Evolutionary conservation across 2,329 filamentous ascomycete species (phyloP).

Genomic region (Plenodomus tracheiphilus): DNA sequence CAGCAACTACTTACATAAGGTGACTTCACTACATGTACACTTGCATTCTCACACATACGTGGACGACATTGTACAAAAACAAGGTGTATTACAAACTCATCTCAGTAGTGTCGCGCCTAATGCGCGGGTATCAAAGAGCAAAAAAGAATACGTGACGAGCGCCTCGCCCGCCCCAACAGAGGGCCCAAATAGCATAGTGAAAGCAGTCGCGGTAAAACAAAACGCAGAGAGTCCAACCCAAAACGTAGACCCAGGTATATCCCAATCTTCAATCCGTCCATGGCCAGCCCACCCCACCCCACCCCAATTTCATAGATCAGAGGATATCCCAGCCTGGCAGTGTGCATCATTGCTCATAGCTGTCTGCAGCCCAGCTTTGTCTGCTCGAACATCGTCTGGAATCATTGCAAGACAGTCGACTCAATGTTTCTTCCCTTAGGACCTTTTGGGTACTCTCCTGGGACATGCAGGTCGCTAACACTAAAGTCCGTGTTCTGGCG

Average conservation of each 20-base stretch:
- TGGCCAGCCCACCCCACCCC: neutral
- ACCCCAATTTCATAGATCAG: neutral
- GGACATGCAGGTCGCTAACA: constrained; percentile 69
- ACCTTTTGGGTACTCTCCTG: constrained; percentile 64
- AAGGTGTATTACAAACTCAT: neutral
- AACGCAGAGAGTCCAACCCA: neutral
- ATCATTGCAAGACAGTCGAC: neutral
- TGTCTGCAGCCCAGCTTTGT: too few relatives aligned
- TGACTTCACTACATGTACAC: too few relatives aligned
- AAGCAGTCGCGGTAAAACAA: neutral
- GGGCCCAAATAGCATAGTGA: neutral
- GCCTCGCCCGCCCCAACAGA: neutral
- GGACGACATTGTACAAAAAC: too few relatives aligned
- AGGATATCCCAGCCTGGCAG: neutral
- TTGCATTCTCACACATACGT: too few relatives aligned
- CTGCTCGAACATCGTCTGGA: neutral
- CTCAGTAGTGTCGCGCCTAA: neutral
- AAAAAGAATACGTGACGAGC: neutral
- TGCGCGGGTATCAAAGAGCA: neutral
- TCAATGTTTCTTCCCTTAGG: constrained; percentile 41
- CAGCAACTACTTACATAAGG: too few relatives aligned
- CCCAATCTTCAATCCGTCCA: neutral
- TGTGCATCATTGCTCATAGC: neutral
- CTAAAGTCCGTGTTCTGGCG: constrained; percentile 53
- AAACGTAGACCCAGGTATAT: neutral